phyloP scores from a whole-genome alignment of 345 rosid species.

The Citrus unshiu region DNA sequence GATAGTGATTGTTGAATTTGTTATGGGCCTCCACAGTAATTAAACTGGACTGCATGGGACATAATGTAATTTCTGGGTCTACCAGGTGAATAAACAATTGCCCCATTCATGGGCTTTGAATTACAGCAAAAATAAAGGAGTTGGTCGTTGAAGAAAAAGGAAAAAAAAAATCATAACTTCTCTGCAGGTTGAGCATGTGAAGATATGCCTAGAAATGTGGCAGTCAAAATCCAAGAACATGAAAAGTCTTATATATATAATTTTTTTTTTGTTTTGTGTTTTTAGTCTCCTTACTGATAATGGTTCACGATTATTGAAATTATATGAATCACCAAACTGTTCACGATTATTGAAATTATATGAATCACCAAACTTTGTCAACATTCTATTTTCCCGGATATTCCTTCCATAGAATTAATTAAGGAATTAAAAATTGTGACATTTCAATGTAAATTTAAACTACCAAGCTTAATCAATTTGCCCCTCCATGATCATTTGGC shows the following conservation, averaged over 20 bases:
- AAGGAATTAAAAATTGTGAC: background rate
- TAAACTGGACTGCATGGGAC: background rate
- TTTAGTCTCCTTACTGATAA: background rate
- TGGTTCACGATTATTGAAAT: no score
- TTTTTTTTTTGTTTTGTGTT: background rate
- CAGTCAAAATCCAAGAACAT: background rate
- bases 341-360: background rate
- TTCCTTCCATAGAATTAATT: background rate
- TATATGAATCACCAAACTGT: no score
- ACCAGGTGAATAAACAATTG: background rate
- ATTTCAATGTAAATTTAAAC: background rate
- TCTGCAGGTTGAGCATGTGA: background rate
- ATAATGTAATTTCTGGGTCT: constrained; percentile 2
- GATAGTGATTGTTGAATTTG: background rate
- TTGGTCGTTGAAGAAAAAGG: background rate
- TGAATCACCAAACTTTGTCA: background rate
- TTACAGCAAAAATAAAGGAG: background rate
- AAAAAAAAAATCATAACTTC: background rate
- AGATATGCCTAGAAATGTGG: background rate
- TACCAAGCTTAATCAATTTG: background rate
- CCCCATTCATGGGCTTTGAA: background rate
- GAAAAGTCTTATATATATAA: background rate
- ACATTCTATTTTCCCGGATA: background rate
- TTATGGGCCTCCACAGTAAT: constrained; percentile 17
- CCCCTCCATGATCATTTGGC: background rate